Evolutionary conservation across 1,284 basidiomycete genomes (phyloP).

Genomic region (Apiotrichum gamsii): DNA sequence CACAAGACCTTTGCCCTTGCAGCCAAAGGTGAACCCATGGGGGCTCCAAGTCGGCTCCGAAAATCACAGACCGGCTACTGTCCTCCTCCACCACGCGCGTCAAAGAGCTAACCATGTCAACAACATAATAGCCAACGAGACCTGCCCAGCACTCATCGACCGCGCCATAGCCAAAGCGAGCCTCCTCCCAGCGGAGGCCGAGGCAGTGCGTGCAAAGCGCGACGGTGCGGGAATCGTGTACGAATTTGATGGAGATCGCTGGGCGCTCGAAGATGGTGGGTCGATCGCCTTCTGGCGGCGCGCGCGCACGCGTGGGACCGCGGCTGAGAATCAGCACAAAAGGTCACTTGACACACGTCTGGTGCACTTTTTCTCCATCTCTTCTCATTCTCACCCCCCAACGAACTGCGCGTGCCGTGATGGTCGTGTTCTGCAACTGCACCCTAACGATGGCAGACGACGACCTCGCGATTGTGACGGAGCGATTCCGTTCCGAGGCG

Average conservation of each 20-base stretch:
- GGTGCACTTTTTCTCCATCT: too few relatives aligned
- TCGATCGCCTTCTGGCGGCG: not conserved
- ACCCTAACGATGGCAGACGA: too few relatives aligned
- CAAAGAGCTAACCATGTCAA: too few relatives aligned
- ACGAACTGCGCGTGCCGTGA: too few relatives aligned
- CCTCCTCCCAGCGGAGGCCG: slow-evolving; percentile 9
- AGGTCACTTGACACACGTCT: too few relatives aligned
- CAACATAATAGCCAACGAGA: slow-evolving; percentile 41
- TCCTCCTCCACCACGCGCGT: not conserved
- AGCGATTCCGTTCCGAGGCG: slow-evolving; percentile 39
- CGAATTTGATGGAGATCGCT: slow-evolving; percentile 41
- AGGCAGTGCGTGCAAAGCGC: slow-evolving; percentile 19
- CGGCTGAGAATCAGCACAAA: too few relatives aligned
- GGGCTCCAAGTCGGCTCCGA: too few relatives aligned
- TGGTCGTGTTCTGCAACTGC: too few relatives aligned
- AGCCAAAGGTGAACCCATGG: slow-evolving; percentile 9
- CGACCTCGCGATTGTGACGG: slow-evolving; percentile 45
- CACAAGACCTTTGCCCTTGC: slow-evolving; percentile 27
- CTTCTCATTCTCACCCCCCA: not conserved
- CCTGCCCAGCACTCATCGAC: slow-evolving; percentile 25
- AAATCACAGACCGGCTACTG: not conserved
- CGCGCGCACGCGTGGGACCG: too few relatives aligned
- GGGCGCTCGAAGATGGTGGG: slow-evolving; percentile 46
- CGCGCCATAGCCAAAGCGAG: slow-evolving; percentile 33
- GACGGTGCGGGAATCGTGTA: slow-evolving; percentile 41